Percentiles rank a stretch among this genome's conserved stretches.
These are phyloP conservation scores for Mycena metata DNA, from an alignment of 768 basidiomycete species.

Conservation along the genomic window DNA sequence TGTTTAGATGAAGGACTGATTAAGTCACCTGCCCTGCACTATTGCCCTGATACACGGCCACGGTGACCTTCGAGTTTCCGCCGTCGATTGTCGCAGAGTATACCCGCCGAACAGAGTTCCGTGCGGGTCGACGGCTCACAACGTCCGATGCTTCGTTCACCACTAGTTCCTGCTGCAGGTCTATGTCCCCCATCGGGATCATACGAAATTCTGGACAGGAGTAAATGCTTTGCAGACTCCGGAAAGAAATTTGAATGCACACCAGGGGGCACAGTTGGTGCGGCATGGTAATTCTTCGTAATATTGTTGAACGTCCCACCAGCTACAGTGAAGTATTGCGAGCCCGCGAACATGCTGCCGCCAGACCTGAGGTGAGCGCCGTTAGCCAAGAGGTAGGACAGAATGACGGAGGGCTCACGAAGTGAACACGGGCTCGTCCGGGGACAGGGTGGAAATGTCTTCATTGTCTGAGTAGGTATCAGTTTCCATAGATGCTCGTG, in stretches of 20 bases:
- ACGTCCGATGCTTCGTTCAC: background rate
- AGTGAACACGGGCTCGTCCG: no score
- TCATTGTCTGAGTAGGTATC: no score
- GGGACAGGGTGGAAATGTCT: no score
- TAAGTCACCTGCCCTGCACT: conserved; percentile 6
- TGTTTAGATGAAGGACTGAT: background rate
- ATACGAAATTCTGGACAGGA: background rate
- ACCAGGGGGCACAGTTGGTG: no score
- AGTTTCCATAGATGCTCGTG: no score
- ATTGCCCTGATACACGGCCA: conserved; percentile 11
- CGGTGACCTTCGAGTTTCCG: background rate
- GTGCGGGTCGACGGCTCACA: no score
- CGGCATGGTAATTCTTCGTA: background rate
- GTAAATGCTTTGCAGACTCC: background rate
- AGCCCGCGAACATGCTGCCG: background rate
- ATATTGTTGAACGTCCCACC: background rate
- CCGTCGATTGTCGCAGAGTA: conserved; percentile 6
- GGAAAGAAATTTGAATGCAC: no score
- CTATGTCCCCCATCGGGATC: conserved; percentile 8
- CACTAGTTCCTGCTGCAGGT: background rate
- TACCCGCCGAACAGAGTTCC: background rate
- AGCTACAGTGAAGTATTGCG: background rate
- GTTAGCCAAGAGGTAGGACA: no score
- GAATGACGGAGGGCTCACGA: no score
- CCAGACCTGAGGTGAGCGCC: background rate